Conservation (phyloP, 1,139 yeast genomes). For the Yamadazyma pseudoaaseri region DNA sequence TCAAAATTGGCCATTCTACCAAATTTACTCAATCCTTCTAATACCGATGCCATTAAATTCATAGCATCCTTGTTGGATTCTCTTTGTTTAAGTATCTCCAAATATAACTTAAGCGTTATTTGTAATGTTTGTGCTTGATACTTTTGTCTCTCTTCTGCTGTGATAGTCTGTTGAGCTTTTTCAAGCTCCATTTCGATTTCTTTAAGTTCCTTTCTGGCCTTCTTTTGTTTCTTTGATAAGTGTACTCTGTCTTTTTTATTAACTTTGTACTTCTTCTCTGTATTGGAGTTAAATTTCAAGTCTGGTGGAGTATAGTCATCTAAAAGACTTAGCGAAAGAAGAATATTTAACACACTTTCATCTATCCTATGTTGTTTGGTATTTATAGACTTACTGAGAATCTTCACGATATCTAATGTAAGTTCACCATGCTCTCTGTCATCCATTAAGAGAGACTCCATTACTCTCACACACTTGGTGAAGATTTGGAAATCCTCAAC, state of each 20-base stretch:
- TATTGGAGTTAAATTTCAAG: constrained; percentile 26
- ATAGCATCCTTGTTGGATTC: constrained; percentile 48
- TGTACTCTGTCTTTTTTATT: constrained; percentile 88
- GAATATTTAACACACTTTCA: constrained; percentile 73
- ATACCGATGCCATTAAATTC: constrained; percentile 72
- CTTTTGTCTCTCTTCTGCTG: constrained; percentile 82
- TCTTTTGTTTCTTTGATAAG: constrained; percentile 82
- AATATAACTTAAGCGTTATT: constrained; percentile 65
- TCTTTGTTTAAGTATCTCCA: constrained; percentile 67
- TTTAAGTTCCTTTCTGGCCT: constrained; percentile 81
- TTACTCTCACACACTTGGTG: constrained; percentile 57
- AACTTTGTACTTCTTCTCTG: constrained; percentile 46
- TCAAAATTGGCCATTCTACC: constrained; percentile 94
- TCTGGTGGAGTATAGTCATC: constrained; percentile 75
- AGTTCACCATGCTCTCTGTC: constrained; percentile 81
- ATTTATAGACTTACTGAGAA: constrained; percentile 67
- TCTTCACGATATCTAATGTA: constrained; percentile 68
- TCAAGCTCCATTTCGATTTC: constrained; percentile 87
- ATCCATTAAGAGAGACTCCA: constrained; percentile 63
- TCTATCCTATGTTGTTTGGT: constrained; percentile 79
- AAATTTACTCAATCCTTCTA: constrained; percentile 87
- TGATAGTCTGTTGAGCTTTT: constrained; percentile 81
- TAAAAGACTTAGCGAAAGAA: constrained; percentile 70
- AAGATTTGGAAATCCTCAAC: constrained; percentile 50
- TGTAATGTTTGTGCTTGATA: constrained; percentile 84